Percentiles rank a stretch among this genome's conserved stretches.
These are phyloP conservation scores for Peronospora destructor DNA, from an alignment of 352 stramenopile genomes.

Conservation along the genomic window DNA sequence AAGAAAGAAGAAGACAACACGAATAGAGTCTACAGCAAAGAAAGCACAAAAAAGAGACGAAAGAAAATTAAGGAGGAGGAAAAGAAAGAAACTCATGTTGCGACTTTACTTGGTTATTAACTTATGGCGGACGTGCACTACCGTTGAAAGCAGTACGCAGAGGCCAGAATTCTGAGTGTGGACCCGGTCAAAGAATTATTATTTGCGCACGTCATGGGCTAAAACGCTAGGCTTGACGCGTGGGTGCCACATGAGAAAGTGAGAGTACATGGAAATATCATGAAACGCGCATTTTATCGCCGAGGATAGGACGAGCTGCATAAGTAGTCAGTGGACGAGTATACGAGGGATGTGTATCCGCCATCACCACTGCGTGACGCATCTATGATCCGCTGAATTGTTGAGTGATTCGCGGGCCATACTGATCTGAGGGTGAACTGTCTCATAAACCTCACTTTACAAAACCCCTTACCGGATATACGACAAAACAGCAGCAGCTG, in stretches of 20 bases:
- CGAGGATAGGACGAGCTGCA: too few species aligned
- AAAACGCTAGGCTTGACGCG: slow-evolving; percentile 64
- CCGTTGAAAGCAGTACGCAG: slow-evolving; percentile 43
- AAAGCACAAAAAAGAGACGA: slow-evolving; percentile 29
- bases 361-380: too few species aligned
- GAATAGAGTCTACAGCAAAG: slow-evolving; percentile 12
- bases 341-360: too few species aligned
- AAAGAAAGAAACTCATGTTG: background rate
- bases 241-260: slow-evolving; percentile 46
- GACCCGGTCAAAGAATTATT: slow-evolving; percentile 28
- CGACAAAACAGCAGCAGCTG: too few species aligned
- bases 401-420: too few species aligned
- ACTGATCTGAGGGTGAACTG: too few species aligned
- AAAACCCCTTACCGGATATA: too few species aligned
- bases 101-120: slow-evolving; percentile 29
- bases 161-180: slow-evolving; percentile 53
- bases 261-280: slow-evolving; percentile 37
- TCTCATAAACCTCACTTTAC: too few species aligned
- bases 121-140: slow-evolving; percentile 59
- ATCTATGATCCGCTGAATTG: too few species aligned
- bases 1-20: slow-evolving; percentile 16
- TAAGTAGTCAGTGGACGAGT: too few species aligned
- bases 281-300: too few species aligned
- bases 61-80: slow-evolving; percentile 6
- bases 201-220: slow-evolving; percentile 73